Conservation (phyloP, 2,329 filamentous ascomycete genomes). For the Thermoascus crustaceus region DNA sequence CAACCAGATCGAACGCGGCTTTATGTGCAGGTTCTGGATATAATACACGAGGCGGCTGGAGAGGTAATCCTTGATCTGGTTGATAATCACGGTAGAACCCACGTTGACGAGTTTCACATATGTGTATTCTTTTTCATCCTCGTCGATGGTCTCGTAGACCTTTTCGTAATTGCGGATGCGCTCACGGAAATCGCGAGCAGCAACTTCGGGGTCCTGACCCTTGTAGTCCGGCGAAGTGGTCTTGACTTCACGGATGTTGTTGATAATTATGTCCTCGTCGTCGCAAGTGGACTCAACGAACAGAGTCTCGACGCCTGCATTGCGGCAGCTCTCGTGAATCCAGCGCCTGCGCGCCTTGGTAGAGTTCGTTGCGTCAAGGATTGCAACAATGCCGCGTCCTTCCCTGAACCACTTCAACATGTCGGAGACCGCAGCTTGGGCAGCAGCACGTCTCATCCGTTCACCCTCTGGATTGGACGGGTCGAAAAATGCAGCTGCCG, state of each 20-base stretch:
- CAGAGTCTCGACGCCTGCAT: constrained; percentile 75
- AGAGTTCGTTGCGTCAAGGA: constrained; percentile 94
- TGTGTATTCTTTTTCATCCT: constrained; percentile 77
- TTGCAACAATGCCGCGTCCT: constrained; percentile 73
- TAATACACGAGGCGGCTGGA: constrained; percentile 97
- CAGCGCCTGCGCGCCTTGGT: constrained; percentile 83
- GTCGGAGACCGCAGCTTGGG: constrained; percentile 82
- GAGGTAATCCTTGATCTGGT: constrained; percentile 91
- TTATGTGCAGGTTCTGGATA: constrained; percentile 97
- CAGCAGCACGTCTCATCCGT: constrained; percentile 75
- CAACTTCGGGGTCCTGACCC: constrained; percentile 86
- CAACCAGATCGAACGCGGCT: constrained; percentile 91
- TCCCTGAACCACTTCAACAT: constrained; percentile 89
- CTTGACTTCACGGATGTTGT: constrained; percentile 96
- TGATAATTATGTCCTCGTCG: constrained; percentile 92
- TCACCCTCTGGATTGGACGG: constrained; percentile 84
- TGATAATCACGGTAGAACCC: constrained; percentile 94
- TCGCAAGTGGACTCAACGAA: constrained; percentile 98
- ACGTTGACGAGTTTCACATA: constrained; percentile 98
- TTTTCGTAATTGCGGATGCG: constrained; percentile 97
- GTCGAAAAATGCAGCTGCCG: constrained; percentile 92
- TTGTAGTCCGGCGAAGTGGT: constrained; percentile 91
- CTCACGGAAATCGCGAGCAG: constrained; percentile 84
- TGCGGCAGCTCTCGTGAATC: constrained; percentile 73
- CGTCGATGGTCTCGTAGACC: constrained; percentile 88